Evolutionary conservation across 176 grass and related monocot genomes (phyloP).

Genomic region (Sorghum bicolor): Sorghum_bicolor_NCBIv3 NC_012872.2:59058001-59058500

Average conservation of each 20-base stretch:
- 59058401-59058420: not conserved
- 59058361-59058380: not conserved
- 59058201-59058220: not conserved
- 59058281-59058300: not conserved
- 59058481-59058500: not conserved
- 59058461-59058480: slow-evolving; percentile 2
- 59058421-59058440: not conserved
- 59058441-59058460: not conserved
- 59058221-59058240: not conserved
- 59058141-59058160: not conserved
- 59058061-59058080: not conserved
- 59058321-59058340: not conserved
- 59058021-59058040: slow-evolving; percentile 17
- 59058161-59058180: not conserved
- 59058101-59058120: slow-evolving; percentile 1
- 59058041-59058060: not conserved
- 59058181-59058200: slow-evolving; percentile 18
- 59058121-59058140: slow-evolving; percentile 1
- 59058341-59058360: slow-evolving; percentile 11
- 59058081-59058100: not conserved
- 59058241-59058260: not conserved
- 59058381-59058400: slow-evolving; percentile 1
- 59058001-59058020: not conserved
- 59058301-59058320: not conserved
- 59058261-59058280: not conserved